Conservation (phyloP, 345 rosid genomes). For the Citrus mangshanensis region DNA sequence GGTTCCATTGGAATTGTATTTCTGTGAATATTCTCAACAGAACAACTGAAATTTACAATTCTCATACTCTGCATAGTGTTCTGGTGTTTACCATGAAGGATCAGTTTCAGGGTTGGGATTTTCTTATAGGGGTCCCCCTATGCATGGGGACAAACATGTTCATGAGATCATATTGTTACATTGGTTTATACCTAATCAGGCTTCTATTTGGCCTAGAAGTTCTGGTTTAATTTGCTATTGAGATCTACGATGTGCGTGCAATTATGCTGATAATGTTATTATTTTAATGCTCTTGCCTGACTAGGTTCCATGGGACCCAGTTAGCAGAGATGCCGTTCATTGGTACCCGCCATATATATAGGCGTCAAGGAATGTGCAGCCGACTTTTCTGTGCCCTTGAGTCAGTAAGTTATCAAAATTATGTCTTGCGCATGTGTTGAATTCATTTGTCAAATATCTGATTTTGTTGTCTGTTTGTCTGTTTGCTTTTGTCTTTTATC, state of each 20-base stretch:
- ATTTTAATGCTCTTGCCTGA: conserved; percentile 1
- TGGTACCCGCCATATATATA: conserved; percentile 79
- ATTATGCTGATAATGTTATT: conserved; percentile 7
- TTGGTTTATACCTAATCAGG: not conserved
- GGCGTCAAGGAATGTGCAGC: conserved; percentile 92
- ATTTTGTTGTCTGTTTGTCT: not conserved
- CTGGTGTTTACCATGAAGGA: no score
- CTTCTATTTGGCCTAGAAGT: not conserved
- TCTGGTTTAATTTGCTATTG: not conserved
- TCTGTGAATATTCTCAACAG: no score
- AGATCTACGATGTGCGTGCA: not conserved
- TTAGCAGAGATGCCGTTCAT: conserved; percentile 96
- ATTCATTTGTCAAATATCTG: not conserved
- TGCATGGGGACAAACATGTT: no score
- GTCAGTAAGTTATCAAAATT: conserved; percentile 39
- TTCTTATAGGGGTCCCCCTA: no score
- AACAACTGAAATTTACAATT: no score
- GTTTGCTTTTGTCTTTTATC: not conserved
- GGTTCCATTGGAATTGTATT: no score
- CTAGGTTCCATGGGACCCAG: conserved; percentile 71
- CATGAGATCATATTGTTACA: not conserved
- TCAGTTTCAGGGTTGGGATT: no score
- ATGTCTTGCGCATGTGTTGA: not conserved
- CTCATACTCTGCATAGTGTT: no score
- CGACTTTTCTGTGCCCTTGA: conserved; percentile 74